A percentile compares a stretch with the other conserved stretches of the same genome.
These are phyloP conservation scores for Lentinula boryana DNA, from an alignment of 768 basidiomycete species.

Conservation along the genomic window DNA sequence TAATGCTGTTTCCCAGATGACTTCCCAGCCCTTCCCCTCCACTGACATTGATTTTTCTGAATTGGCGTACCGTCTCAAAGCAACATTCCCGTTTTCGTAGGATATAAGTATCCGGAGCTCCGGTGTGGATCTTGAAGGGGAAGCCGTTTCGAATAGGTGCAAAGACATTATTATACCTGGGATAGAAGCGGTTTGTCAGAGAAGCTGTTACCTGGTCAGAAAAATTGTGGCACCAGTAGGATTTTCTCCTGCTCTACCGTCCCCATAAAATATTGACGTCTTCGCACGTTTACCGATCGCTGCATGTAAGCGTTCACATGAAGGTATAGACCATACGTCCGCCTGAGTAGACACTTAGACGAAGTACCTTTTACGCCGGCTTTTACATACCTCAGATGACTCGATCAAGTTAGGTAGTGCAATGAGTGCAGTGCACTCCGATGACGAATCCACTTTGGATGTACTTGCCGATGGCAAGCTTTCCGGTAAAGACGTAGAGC, in stretches of 20 bases:
- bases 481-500: not conserved
- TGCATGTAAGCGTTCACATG: constrained; percentile 67
- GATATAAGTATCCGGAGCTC: constrained; percentile 63
- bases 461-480: not conserved
- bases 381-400: constrained; percentile 58
- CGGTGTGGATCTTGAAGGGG: constrained; percentile 18
- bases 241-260: constrained; percentile 41
- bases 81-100: constrained; percentile 89
- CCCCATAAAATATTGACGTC: constrained; percentile 28
- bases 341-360: constrained; percentile 39
- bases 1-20: constrained; percentile 56
- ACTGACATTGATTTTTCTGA: constrained; percentile 43
- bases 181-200: not conserved
- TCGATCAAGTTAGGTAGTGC: constrained; percentile 88
- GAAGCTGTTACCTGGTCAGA: not conserved
- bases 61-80: constrained; percentile 46
- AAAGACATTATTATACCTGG: constrained; percentile 88
- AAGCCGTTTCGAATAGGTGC: constrained; percentile 45
- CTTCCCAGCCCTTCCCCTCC: constrained; percentile 70
- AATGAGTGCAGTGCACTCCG: constrained; percentile 40
- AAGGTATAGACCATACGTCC: constrained; percentile 82
- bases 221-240: constrained; percentile 43
- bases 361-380: not conserved
- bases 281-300: constrained; percentile 64
- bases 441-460: not conserved